These are phyloP conservation scores for Wallacemonas sp. DNA, from an alignment of 208 protist species.

Conservation along the genomic window DNA sequence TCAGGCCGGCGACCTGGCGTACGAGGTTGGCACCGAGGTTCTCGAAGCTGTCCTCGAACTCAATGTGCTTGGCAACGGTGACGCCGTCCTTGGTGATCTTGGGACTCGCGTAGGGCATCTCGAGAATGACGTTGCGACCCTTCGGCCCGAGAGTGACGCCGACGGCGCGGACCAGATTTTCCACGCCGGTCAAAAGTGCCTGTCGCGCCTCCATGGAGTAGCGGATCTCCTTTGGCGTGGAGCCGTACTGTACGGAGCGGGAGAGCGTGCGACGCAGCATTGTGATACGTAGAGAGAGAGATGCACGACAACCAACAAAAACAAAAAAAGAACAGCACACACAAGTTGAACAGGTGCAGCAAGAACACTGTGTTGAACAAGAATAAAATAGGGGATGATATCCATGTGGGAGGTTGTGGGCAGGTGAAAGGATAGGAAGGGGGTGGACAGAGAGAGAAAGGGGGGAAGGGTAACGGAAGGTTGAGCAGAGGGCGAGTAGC, in stretches of 20 bases:
- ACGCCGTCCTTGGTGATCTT: slow-evolving; percentile 99
- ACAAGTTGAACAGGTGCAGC: background rate
- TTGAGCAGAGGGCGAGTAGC: background rate
- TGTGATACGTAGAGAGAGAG: background rate
- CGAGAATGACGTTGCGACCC: slow-evolving; percentile 98
- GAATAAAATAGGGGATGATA: too few species aligned
- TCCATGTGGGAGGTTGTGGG: too few species aligned
- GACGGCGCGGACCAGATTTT: slow-evolving; percentile 97
- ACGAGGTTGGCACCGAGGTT: slow-evolving; percentile 99
- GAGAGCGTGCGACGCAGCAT: slow-evolving; percentile 49
- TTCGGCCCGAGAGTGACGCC: slow-evolving; percentile 98
- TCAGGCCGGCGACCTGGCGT: slow-evolving; percentile 94
- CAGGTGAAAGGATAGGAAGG: background rate
- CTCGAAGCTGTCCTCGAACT: slow-evolving; percentile 98
- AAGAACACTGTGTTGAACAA: too few species aligned
- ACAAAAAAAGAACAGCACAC: background rate
- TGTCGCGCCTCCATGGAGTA: slow-evolving; percentile 95
- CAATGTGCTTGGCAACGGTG: slow-evolving; percentile 99
- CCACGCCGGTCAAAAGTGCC: slow-evolving; percentile 94
- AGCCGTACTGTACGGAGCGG: slow-evolving; percentile 73
- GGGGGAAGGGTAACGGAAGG: background rate
- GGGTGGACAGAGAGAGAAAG: background rate
- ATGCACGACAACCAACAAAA: background rate
- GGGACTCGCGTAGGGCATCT: slow-evolving; percentile 97
- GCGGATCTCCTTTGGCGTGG: slow-evolving; percentile 96